Conservation (phyloP, 2,329 filamentous ascomycete species). For the Sclerotinia glacialis region DNA sequence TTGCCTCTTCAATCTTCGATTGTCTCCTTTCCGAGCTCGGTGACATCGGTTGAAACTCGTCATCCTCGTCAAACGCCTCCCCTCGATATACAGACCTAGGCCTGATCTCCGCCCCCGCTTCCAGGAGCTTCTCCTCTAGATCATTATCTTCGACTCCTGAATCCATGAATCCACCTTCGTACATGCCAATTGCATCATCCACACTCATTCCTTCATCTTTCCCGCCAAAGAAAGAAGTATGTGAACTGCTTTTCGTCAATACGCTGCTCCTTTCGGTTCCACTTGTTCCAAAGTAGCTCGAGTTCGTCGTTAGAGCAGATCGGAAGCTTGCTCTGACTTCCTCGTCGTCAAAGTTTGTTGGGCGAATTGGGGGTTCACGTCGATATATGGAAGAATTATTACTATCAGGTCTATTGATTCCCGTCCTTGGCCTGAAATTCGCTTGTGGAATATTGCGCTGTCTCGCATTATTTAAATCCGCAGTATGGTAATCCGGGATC, state of each 20-base stretch:
- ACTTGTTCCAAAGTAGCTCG: conserved; percentile 57
- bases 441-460: conserved; percentile 37
- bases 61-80: conserved; percentile 13
- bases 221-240: conserved; percentile 54
- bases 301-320: conserved; percentile 58
- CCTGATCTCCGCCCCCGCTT: conserved; percentile 9
- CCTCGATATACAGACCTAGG: background rate
- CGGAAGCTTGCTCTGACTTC: conserved; percentile 57
- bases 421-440: conserved; percentile 29
- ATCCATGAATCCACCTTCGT: conserved; percentile 60
- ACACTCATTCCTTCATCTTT: conserved; percentile 58
- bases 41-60: conserved; percentile 27
- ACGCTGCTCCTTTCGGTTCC: conserved; percentile 80
- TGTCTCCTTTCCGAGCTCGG: conserved; percentile 30
- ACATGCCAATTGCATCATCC: conserved; percentile 69
- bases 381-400: conserved; percentile 31
- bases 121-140: conserved; percentile 18
- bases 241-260: conserved; percentile 73
- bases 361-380: conserved; percentile 33
- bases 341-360: conserved; percentile 34
- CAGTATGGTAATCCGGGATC: conserved; percentile 38
- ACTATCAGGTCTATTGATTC: conserved; percentile 31
- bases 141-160: conserved; percentile 45
- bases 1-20: conserved; percentile 31
- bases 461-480: conserved; percentile 35